Evolutionary conservation across 2,329 filamentous ascomycete species (phyloP), one percentile per base, ranked within the genome.

Genomic region (Emmonsia crescens): DNA sequence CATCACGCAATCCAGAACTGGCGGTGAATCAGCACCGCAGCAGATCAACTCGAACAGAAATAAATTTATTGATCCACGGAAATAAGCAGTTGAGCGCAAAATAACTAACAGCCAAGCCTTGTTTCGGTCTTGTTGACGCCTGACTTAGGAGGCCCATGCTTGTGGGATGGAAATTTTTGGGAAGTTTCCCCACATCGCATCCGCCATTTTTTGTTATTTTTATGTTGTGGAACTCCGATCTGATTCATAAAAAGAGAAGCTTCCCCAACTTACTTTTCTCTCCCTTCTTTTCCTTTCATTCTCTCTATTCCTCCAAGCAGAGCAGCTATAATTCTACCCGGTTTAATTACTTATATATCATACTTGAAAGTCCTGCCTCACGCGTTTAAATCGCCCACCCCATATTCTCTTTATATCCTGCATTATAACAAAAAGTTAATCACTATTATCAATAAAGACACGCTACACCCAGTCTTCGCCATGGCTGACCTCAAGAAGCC

Each of bases 401-500:
- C n/a, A n/a, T 6, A 21, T 40, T 38, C 33, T 5, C 33, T 14
- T 38, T 24, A 24, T 16, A 40, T 56, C 52, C 8, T 9, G 12
- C 48, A 29, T 29, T 31, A 52, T 33, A n/a, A 19, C 14, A 21
- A n/a, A 21, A n/a, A 46, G 8, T 44, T 3, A 46, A 21, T 10
- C n/a, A 6, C 42, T 46, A 5, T 46, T 42, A 5, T 46, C 16
- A 42, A 19, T 10, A 24, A 33, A 19, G 10, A 31, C 52, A 33
- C 52, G 21, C 52, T 16, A 27, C 33, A 24, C 29, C 27, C 33
- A 29, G 0, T 6, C 24, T 19, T 24, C 58, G 60, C 36, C 24
- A 66, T 66, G 65, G 48, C 57, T 27, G 46, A 52, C 24, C 51
- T 72, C 63, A 79, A 79, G 67, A 82, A 82, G 72, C 88, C 88